Percentiles rank a stretch among this genome's conserved stretches.
Evolutionary conservation across 2,329 filamentous ascomycete species (phyloP).

Genomic region (Colletotrichum filicis): DNA sequence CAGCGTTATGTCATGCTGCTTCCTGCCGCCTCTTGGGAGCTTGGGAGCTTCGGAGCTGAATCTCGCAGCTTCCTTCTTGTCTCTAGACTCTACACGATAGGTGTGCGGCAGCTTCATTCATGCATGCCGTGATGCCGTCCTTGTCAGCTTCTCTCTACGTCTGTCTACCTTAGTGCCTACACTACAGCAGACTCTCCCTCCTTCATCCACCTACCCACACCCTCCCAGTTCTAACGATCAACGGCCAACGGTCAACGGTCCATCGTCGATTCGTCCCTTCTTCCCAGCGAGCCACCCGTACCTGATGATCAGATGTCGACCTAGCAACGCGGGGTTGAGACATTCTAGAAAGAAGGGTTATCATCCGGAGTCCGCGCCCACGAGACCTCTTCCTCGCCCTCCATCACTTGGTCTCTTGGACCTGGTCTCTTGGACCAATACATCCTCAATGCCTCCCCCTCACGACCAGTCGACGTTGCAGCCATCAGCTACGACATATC

Average conservation of each 20-base stretch:
- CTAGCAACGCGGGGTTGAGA: constrained; percentile 2
- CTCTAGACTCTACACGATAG: background rate
- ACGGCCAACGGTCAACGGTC: no score
- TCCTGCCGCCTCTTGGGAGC: background rate
- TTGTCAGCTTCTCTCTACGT: background rate
- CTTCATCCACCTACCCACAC: background rate
- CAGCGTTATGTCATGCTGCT: constrained; percentile 14
- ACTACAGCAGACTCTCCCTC: background rate
- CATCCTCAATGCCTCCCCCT: background rate
- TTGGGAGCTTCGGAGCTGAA: background rate
- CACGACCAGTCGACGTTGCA: background rate
- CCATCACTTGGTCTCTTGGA: background rate
- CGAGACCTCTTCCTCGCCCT: background rate
- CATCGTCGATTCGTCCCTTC: background rate
- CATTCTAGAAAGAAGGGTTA: constrained; percentile 3
- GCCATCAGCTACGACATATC: background rate
- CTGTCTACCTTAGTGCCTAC: no score
- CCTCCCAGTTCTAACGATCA: no score
- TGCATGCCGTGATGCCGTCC: background rate
- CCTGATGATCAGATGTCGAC: constrained; percentile 17
- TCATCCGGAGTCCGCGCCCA: background rate
- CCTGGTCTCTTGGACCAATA: background rate
- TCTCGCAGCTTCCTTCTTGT: background rate
- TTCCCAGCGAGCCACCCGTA: background rate
- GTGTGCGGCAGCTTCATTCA: background rate